Evolutionary conservation across 441 rosid genomes (phyloP).

Genomic region (Populus hybrid): DNA sequence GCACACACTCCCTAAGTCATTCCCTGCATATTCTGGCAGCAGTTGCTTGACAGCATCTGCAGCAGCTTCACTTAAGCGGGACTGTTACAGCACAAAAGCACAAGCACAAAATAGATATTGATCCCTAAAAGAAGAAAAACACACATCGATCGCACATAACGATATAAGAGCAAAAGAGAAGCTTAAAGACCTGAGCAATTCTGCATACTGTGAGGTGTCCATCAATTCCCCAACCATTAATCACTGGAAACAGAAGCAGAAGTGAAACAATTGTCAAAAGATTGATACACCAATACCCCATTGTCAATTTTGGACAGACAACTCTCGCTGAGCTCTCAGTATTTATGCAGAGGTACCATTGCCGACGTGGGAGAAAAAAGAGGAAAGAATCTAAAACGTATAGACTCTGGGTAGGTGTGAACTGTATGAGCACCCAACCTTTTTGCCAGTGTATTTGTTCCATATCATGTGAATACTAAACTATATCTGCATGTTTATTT

Average conservation of each 20-base stretch:
- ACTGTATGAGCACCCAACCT: conserved; percentile 7
- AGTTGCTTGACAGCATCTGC: conserved; percentile 42
- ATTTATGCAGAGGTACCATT: neutral
- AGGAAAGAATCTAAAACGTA: conserved; percentile 9
- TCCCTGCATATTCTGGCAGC: conserved; percentile 43
- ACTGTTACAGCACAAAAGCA: conserved; percentile 25
- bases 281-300: conserved; percentile 22
- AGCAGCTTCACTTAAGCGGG: conserved; percentile 47
- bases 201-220: conserved; percentile 64
- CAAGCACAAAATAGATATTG: neutral
- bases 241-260: conserved; percentile 26
- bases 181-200: conserved; percentile 63
- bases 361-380: neutral
- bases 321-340: neutral
- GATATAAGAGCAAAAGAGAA: neutral
- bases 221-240: conserved; percentile 62
- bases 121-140: neutral
- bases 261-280: conserved; percentile 20
- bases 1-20: conserved; percentile 46
- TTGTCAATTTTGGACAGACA: conserved; percentile 4
- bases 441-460: neutral
- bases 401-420: conserved; percentile 21
- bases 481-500: neutral
- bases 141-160: neutral
- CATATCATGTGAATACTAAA: neutral